phyloP scores from a whole-genome alignment of 805 yeast species.

The Kazachstania psychrophila region DNA sequence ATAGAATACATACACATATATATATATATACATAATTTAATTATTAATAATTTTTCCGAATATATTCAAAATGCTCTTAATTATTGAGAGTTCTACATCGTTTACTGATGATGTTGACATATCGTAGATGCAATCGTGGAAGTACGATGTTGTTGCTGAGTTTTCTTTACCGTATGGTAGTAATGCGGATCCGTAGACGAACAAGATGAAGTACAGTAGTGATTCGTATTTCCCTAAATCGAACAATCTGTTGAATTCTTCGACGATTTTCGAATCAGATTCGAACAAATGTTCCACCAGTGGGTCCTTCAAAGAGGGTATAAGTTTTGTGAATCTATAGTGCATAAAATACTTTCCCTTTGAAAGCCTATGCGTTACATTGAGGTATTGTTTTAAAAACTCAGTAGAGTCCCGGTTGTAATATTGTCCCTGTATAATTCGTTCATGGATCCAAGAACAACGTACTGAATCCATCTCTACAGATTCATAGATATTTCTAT shows the following conservation, averaged over 20 bases:
- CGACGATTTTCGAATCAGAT: conserved; percentile 4
- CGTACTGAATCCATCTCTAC: conserved; percentile 10
- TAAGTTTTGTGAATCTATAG: conserved; percentile 15
- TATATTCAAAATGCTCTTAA: conserved; percentile 16
- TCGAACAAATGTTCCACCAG: conserved; percentile 11
- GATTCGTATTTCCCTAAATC: conserved; percentile 13
- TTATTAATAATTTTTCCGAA: conserved; percentile 11
- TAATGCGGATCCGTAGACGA: conserved; percentile 17
- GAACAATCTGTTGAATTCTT: conserved; percentile 16
- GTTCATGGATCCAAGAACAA: conserved; percentile 11
- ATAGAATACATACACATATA: not conserved
- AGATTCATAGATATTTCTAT: conserved; percentile 22
- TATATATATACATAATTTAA: not conserved
- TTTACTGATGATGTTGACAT: conserved; percentile 13
- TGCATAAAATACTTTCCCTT: conserved; percentile 18
- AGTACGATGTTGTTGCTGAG: conserved; percentile 9
- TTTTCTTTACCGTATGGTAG: conserved; percentile 17
- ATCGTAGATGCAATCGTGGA: conserved; percentile 19
- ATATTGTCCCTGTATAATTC: no score
- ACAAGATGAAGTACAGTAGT: conserved; percentile 21
- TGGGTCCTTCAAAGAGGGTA: conserved; percentile 14
- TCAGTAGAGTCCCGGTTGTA: no score
- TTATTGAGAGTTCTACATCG: conserved; percentile 22
- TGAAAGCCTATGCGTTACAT: no score
- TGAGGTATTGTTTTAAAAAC: no score